These are phyloP conservation scores for Dissophora globulifera DNA, from an alignment of 192 early-diverging fungal species.

Conservation along the genomic window DNA sequence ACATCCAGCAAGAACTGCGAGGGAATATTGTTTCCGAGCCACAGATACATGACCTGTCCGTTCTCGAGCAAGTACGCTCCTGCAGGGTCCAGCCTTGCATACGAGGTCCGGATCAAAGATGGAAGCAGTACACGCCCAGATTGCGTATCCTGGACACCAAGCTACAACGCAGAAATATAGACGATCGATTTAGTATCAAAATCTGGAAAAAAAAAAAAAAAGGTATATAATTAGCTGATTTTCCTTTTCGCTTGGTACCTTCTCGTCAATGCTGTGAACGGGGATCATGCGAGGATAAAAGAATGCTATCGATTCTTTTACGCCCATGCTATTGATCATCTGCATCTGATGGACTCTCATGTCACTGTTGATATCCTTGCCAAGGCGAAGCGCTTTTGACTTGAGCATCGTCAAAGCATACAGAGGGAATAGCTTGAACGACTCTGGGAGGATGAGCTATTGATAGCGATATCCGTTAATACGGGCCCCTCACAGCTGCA, in stretches of 20 bases:
- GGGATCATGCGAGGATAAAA: slow-evolving; percentile 88
- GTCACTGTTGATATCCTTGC: slow-evolving; percentile 78
- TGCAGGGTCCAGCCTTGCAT: slow-evolving; percentile 74
- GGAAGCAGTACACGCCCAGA: slow-evolving; percentile 76
- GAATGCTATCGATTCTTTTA: slow-evolving; percentile 78
- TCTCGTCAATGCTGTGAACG: slow-evolving; percentile 68
- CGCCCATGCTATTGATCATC: slow-evolving; percentile 77
- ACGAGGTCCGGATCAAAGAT: slow-evolving; percentile 75
- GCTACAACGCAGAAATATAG: slow-evolving; percentile 8
- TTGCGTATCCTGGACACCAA: slow-evolving; percentile 34
- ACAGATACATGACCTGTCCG: slow-evolving; percentile 80
- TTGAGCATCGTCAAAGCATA: slow-evolving; percentile 89
- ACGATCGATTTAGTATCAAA: not conserved
- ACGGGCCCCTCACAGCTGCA: too few species aligned
- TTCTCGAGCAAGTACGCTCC: slow-evolving; percentile 92
- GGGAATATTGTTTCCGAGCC: slow-evolving; percentile 83
- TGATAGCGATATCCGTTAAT: not conserved
- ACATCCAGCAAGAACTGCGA: slow-evolving; percentile 73
- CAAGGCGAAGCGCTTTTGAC: slow-evolving; percentile 80
- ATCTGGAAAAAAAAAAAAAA: too few species aligned
- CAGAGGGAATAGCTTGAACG: slow-evolving; percentile 93
- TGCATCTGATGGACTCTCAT: slow-evolving; percentile 83
- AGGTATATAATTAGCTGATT: too few species aligned
- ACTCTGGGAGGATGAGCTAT: slow-evolving; percentile 94
- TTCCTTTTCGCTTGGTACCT: slow-evolving; percentile 45